Conservation (phyloP, 805 yeast genomes). For the Gaillardinia entomophila region DNA sequence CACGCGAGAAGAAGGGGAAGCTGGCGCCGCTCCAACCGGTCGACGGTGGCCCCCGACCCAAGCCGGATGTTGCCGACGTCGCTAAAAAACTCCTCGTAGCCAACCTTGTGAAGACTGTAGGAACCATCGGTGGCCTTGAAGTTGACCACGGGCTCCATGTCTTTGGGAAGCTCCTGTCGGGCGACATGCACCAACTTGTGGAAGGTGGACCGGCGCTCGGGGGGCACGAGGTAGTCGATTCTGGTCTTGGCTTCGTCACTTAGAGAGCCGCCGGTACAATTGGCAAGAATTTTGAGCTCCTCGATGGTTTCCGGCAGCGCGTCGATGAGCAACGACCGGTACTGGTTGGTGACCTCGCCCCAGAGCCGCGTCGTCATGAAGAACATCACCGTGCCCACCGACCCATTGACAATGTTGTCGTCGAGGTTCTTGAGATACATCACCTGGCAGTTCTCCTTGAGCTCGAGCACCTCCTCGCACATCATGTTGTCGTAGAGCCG, state of each 20-base stretch:
- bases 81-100: slow-evolving; percentile 28
- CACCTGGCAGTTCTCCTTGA: slow-evolving; percentile 88
- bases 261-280: slow-evolving; percentile 15
- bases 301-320: slow-evolving; percentile 13
- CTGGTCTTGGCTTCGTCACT: slow-evolving; percentile 13
- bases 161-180: slow-evolving; percentile 13
- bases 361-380: slow-evolving; percentile 32
- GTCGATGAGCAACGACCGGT: slow-evolving; percentile 11
- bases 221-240: slow-evolving; percentile 15
- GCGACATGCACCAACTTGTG: slow-evolving; percentile 14
- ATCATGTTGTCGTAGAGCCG: slow-evolving; percentile 53
- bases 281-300: slow-evolving; percentile 17
- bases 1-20: slow-evolving; percentile 70
- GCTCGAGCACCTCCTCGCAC: slow-evolving; percentile 58
- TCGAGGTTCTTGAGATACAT: slow-evolving; percentile 78
- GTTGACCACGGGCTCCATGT: slow-evolving; percentile 40
- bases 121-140: slow-evolving; percentile 33
- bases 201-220: slow-evolving; percentile 18
- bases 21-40: slow-evolving; percentile 44
- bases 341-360: slow-evolving; percentile 18
- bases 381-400: slow-evolving; percentile 70
- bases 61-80: slow-evolving; percentile 7
- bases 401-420: slow-evolving; percentile 85
- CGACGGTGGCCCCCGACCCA: slow-evolving; percentile 7
- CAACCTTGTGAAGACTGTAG: slow-evolving; percentile 21